Conservation (phyloP, 2,329 filamentous ascomycete species). For the Myriosclerotinia duriaeana region DNA sequence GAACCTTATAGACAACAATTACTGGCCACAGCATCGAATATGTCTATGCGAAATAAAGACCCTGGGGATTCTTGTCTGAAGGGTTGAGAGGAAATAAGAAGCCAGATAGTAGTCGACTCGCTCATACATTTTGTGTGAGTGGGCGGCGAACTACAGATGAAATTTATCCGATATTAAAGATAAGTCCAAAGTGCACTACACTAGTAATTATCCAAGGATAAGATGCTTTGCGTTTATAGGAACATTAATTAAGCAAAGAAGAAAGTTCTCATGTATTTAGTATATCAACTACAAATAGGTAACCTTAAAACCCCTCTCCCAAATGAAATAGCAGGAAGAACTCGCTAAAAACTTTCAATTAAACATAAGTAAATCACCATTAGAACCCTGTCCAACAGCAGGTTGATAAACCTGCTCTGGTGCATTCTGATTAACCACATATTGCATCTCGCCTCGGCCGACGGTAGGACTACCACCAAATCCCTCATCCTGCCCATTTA, state of each 20-base stretch:
- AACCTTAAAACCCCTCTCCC: neutral
- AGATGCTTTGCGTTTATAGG: neutral
- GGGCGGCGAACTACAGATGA: neutral
- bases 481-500: conserved; percentile 61
- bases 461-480: conserved; percentile 55
- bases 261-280: neutral
- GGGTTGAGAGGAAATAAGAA: neutral
- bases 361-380: conserved; percentile 63
- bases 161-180: neutral
- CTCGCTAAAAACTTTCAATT: conserved; percentile 17
- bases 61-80: neutral
- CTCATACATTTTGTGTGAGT: neutral
- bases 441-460: conserved; percentile 53
- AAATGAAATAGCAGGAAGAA: neutral
- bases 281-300: conserved; percentile 12
- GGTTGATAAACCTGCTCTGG: conserved; percentile 74
- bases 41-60: neutral
- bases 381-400: conserved; percentile 60
- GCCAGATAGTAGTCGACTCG: neutral
- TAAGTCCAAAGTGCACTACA: neutral
- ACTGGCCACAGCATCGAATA: neutral
- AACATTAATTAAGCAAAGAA: neutral
- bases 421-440: conserved; percentile 80
- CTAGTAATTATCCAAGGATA: neutral
- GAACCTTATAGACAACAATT: neutral